Evolutionary conservation across 2,329 filamentous ascomycete genomes (phyloP).

Genomic region (Aureobasidium musti): DNA sequence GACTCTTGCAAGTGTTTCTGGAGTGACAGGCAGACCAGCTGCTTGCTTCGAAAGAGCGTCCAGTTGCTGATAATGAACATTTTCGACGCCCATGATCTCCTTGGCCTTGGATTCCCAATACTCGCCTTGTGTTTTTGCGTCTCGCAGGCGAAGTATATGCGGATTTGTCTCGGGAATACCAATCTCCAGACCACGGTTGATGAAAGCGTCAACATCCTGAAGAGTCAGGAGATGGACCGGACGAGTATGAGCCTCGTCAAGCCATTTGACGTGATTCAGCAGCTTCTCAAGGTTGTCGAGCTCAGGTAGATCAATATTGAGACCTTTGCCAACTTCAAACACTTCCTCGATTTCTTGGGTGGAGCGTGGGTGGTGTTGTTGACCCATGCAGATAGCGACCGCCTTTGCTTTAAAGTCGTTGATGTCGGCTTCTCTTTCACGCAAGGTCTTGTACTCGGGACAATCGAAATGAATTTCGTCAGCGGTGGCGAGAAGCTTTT

Average conservation of each 20-base stretch:
- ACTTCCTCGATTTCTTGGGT: constrained; percentile 82
- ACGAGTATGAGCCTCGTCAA: constrained; percentile 69
- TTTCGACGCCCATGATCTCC: constrained; percentile 88
- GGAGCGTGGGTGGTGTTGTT: constrained; percentile 65
- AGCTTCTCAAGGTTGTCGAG: constrained; percentile 78
- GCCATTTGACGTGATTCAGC: constrained; percentile 86
- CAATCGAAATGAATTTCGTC: constrained; percentile 91
- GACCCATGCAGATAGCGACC: constrained; percentile 80
- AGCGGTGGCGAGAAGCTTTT: constrained; percentile 78
- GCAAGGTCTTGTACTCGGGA: constrained; percentile 81
- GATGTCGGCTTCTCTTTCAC: constrained; percentile 82
- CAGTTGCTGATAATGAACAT: constrained; percentile 90
- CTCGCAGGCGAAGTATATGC: constrained; percentile 72
- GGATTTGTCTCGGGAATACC: constrained; percentile 79
- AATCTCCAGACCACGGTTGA: constrained; percentile 74
- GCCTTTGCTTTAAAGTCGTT: constrained; percentile 84
- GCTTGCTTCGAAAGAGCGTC: constrained; percentile 89
- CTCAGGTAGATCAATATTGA: constrained; percentile 90
- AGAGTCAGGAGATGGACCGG: constrained; percentile 64
- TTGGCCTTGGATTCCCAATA: constrained; percentile 92
- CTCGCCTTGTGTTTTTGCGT: constrained; percentile 74
- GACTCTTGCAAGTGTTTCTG: constrained; percentile 76
- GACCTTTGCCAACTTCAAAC: constrained; percentile 83
- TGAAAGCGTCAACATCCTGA: constrained; percentile 74
- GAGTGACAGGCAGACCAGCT: constrained; percentile 73